Conservation (phyloP, 805 yeast species). For the Starmerella geochares region DNA sequence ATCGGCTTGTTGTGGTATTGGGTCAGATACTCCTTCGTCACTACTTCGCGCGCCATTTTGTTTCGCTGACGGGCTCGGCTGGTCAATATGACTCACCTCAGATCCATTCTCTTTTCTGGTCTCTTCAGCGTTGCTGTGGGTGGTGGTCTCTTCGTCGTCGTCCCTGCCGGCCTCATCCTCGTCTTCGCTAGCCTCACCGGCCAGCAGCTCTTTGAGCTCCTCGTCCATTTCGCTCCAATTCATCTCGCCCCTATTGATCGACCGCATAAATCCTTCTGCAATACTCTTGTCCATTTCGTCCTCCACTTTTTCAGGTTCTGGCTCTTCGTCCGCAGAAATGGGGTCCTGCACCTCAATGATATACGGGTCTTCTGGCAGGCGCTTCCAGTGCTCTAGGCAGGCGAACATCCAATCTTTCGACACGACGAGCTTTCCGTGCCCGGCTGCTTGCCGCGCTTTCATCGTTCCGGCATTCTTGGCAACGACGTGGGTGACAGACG, state of each 20-base stretch:
- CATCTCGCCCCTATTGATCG: slow-evolving; percentile 30
- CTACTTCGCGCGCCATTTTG: no score
- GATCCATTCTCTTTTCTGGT: background rate
- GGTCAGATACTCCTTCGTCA: no score
- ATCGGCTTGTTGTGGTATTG: background rate
- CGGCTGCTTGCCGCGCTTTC: slow-evolving; percentile 71
- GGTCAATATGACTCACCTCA: background rate
- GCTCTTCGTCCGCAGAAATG: slow-evolving; percentile 28
- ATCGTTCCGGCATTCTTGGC: slow-evolving; percentile 71
- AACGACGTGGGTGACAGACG: slow-evolving; percentile 77
- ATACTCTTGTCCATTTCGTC: slow-evolving; percentile 39
- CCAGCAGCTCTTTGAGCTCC: slow-evolving; percentile 45
- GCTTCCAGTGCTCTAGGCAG: slow-evolving; percentile 70
- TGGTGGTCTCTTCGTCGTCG: background rate
- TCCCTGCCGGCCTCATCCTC: background rate
- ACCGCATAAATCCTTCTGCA: slow-evolving; percentile 33
- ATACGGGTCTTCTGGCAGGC: slow-evolving; percentile 53
- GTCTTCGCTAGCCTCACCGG: slow-evolving; percentile 21
- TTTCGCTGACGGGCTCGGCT: no score
- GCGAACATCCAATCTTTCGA: slow-evolving; percentile 88
- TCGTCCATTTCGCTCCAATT: slow-evolving; percentile 45
- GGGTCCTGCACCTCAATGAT: slow-evolving; percentile 44
- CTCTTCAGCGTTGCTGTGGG: background rate
- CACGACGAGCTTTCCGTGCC: slow-evolving; percentile 61
- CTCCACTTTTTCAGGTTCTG: background rate